Evolutionary conservation across 495 filamentous ascomycete genomes (phyloP).

Genomic region (Articulospora tetracladia): DNA sequence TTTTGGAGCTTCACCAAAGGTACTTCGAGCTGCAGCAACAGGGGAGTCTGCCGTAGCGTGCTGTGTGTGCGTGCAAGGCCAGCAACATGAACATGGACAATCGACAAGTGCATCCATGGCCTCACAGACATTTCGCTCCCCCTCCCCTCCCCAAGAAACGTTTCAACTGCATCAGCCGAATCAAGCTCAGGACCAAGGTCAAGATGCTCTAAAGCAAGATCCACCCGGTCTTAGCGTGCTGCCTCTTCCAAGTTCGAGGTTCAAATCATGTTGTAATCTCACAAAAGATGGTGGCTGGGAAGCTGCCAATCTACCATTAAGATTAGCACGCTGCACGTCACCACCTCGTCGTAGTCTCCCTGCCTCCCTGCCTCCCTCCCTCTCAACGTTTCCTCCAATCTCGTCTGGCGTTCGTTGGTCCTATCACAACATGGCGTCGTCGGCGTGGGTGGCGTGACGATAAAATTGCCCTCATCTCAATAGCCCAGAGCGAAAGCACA

Average conservation of each 20-base stretch:
- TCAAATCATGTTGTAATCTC: neutral
- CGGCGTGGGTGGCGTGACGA: neutral
- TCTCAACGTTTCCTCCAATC: neutral
- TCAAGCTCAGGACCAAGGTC: neutral
- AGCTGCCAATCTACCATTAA: neutral
- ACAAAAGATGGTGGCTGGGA: neutral
- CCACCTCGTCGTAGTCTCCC: neutral
- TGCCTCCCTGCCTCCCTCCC: too few relatives aligned
- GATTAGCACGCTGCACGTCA: neutral
- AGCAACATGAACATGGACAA: neutral
- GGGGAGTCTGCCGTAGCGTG: slow-evolving; percentile 1
- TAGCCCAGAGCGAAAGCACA: neutral
- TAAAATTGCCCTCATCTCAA: neutral
- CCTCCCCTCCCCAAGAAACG: neutral
- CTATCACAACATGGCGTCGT: too few relatives aligned
- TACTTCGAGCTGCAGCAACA: slow-evolving; percentile 4
- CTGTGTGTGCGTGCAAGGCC: too few relatives aligned
- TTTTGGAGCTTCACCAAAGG: slow-evolving; percentile 1
- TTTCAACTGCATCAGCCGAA: neutral
- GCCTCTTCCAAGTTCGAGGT: too few relatives aligned
- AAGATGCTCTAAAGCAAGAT: neutral
- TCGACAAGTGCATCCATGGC: neutral
- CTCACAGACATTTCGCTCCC: neutral
- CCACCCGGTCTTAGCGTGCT: too few relatives aligned
- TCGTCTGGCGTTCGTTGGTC: too few relatives aligned